Percentiles rank a stretch among this genome's conserved stretches.
Conservation (phyloP, 164 flowering plant genomes). For the Dillenia suffruticosa region DNA sequence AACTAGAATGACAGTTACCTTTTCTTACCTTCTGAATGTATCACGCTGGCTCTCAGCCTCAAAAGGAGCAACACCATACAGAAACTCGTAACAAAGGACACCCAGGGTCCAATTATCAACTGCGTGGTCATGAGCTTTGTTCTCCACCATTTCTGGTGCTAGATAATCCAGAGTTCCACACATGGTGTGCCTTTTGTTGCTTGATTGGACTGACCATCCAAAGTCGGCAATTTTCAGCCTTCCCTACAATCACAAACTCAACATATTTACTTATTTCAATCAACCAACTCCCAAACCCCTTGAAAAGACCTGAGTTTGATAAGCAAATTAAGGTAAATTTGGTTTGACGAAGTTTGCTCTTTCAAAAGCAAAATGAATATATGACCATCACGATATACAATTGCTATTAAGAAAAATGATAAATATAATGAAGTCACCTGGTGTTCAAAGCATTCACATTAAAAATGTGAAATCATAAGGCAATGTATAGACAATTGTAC, state of each 20-base stretch:
- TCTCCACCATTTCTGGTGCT: slow-evolving; percentile 95
- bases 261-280: too few species aligned
- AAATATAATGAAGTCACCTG: too few species aligned
- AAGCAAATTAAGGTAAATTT: too few species aligned
- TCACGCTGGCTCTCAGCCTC: slow-evolving; percentile 78
- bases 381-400: too few species aligned
- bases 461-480: too few species aligned
- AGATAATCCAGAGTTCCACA: slow-evolving; percentile 95
- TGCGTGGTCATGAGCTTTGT: slow-evolving; percentile 77
- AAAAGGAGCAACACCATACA: slow-evolving; percentile 89
- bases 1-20: not conserved
- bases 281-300: too few species aligned
- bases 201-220: slow-evolving; percentile 98
- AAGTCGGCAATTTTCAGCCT: slow-evolving; percentile 91
- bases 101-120: slow-evolving; percentile 98
- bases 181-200: slow-evolving; percentile 71
- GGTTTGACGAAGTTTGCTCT: too few species aligned
- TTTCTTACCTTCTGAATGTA: slow-evolving; percentile 65
- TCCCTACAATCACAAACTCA: slow-evolving; percentile 43
- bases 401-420: too few species aligned
- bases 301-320: too few species aligned
- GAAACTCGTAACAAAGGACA: slow-evolving; percentile 87
- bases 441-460: too few species aligned
- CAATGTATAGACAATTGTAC: too few species aligned
- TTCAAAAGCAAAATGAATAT: too few species aligned